Percentiles rank a stretch among this genome's conserved stretches.
These are phyloP conservation scores for Rhizophagus clarus DNA, from an alignment of 192 early-diverging fungal species.

Conservation along the genomic window DNA sequence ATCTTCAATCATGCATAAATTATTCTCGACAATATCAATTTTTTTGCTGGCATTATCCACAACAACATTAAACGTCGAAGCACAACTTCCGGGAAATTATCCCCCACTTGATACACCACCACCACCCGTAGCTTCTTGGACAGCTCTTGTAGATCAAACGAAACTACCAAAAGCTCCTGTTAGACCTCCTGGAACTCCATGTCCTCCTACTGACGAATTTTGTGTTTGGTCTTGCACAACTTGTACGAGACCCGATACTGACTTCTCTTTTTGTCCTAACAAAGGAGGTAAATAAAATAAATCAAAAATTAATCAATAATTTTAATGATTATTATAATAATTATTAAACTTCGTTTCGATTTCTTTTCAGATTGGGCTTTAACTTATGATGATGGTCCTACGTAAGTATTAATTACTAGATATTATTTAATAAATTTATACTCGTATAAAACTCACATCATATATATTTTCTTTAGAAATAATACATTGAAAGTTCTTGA, in stretches of 20 bases:
- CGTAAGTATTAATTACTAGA: constrained; percentile 22
- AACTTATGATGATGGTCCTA: constrained; percentile 58
- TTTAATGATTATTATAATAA: neutral
- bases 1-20: neutral
- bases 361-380: constrained; percentile 50
- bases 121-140: neutral
- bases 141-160: neutral
- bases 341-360: neutral
- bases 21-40: neutral
- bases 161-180: neutral
- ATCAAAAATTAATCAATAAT: neutral
- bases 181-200: neutral
- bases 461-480: neutral
- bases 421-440: too few relatives aligned
- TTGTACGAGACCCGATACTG: neutral
- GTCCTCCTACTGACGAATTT: neutral
- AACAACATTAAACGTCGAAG: neutral
- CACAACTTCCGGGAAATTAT: neutral
- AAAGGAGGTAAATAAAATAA: constrained; percentile 8
- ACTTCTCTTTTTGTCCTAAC: neutral
- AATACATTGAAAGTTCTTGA: constrained; percentile 42
- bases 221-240: neutral
- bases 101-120: neutral
- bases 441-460: neutral
- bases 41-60: neutral